Evolutionary conservation across 2,329 filamentous ascomycete genomes (phyloP).

Genomic region (Xylariaceae sp.): DNA sequence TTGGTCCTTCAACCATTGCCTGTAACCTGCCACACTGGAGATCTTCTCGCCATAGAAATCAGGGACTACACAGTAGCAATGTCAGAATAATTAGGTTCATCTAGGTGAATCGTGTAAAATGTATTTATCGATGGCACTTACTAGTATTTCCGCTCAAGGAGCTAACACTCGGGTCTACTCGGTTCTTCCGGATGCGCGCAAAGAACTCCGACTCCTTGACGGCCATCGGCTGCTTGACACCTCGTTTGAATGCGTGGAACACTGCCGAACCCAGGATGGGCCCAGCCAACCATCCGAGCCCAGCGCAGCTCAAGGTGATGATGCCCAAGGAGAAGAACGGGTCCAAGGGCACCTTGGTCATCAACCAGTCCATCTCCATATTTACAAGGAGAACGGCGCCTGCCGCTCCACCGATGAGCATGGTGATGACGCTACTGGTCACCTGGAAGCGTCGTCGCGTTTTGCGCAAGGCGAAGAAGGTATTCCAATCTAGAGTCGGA

Average conservation of each 20-base stretch:
- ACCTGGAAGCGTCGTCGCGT: conserved; percentile 83
- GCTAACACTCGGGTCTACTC: conserved; percentile 87
- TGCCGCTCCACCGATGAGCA: conserved; percentile 61
- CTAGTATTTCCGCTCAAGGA: conserved; percentile 81
- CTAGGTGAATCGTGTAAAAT: not conserved
- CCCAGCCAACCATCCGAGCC: conserved; percentile 85
- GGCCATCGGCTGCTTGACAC: conserved; percentile 72
- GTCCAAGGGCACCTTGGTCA: conserved; percentile 78
- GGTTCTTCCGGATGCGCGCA: conserved; percentile 84
- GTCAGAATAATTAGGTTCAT: not conserved
- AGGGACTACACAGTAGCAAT: conserved; percentile 59
- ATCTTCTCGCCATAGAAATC: conserved; percentile 99
- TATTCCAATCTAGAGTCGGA: conserved; percentile 77
- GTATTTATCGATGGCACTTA: conserved; percentile 34
- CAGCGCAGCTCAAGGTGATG: conserved; percentile 74
- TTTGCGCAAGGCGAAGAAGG: conserved; percentile 88
- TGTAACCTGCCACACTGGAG: conserved; percentile 85
- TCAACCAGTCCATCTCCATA: conserved; percentile 71
- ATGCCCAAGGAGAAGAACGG: conserved; percentile 84
- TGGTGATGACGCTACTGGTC: conserved; percentile 70
- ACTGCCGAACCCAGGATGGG: conserved; percentile 78
- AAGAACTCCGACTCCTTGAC: conserved; percentile 95
- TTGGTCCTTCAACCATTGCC: conserved; percentile 97
- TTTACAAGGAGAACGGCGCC: conserved; percentile 70
- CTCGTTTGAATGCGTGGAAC: conserved; percentile 76